Conservation (phyloP, 1,139 yeast species). For the Debaryomyces sp. region DNA sequence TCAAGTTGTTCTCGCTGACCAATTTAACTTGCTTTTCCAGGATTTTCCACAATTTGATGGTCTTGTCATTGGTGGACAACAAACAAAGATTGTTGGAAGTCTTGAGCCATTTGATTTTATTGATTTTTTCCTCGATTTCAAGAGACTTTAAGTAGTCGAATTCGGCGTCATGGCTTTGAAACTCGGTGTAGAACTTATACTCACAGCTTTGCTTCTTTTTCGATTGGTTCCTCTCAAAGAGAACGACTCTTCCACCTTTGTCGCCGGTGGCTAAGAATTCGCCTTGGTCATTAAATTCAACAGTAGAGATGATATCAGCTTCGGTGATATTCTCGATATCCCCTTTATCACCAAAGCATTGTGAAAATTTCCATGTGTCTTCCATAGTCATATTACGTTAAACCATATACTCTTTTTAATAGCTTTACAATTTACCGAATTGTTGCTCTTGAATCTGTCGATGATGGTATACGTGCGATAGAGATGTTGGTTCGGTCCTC, state of each 20-base stretch:
- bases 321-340: slow-evolving; percentile 96
- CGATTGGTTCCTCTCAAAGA: slow-evolving; percentile 84
- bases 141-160: slow-evolving; percentile 94
- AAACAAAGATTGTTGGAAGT: slow-evolving; percentile 85
- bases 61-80: slow-evolving; percentile 93
- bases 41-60: slow-evolving; percentile 96
- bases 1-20: slow-evolving; percentile 86
- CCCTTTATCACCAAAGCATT: slow-evolving; percentile 98
- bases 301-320: slow-evolving; percentile 96
- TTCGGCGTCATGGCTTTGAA: slow-evolving; percentile 98
- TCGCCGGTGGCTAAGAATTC: slow-evolving; percentile 97
- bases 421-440: neutral
- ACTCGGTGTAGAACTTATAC: slow-evolving; percentile 93
- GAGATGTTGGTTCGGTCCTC: neutral
- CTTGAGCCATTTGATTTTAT: slow-evolving; percentile 95
- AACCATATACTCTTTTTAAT: slow-evolving; percentile 3
- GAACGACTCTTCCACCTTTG: slow-evolving; percentile 96
- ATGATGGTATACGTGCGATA: slow-evolving; percentile 1
- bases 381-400: slow-evolving; percentile 17
- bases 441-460: slow-evolving; percentile 1
- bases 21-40: slow-evolving; percentile 90
- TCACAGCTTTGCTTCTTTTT: slow-evolving; percentile 77
- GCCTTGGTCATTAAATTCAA: slow-evolving; percentile 94
- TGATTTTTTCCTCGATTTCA: slow-evolving; percentile 97
- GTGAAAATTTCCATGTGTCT: slow-evolving; percentile 71